Conservation (phyloP, 345 rosid species). For the Lepidium aucheri region DNA sequence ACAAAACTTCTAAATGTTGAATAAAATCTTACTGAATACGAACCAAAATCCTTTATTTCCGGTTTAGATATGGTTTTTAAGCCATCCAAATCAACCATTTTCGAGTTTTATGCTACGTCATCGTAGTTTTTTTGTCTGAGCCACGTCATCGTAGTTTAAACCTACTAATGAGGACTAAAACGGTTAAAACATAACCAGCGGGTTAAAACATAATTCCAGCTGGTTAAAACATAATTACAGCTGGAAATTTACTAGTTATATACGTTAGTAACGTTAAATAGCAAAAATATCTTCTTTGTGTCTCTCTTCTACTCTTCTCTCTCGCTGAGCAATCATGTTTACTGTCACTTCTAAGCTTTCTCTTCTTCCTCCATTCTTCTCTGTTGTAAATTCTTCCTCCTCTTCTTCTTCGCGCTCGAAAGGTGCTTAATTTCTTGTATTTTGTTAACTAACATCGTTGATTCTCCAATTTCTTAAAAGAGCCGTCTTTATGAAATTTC, state of each 20-base stretch:
- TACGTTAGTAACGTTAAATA: neutral
- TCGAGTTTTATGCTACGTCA: no score
- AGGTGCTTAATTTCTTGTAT: slow-evolving; percentile 27
- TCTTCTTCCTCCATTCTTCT: slow-evolving; percentile 19
- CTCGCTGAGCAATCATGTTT: slow-evolving; percentile 26
- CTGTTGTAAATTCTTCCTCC: slow-evolving; percentile 31
- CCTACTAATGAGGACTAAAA: no score
- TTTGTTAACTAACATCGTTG: neutral
- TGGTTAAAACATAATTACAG: no score
- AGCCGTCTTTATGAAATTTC: neutral
- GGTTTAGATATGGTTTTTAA: neutral
- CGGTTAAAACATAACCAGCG: no score
- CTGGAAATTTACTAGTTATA: no score
- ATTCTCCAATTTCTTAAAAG: neutral
- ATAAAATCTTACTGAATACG: neutral
- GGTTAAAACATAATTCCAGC: no score
- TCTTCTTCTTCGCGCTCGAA: slow-evolving; percentile 37
- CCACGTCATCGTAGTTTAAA: no score
- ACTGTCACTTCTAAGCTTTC: slow-evolving; percentile 33
- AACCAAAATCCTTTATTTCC: neutral
- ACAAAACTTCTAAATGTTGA: neutral
- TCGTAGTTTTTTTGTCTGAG: no score
- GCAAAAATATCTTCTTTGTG: slow-evolving; percentile 10
- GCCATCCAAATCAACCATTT: no score
- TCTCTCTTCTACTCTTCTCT: neutral